Evolutionary conservation across 345 rosid genomes (phyloP).

Genomic region (Dovyalis caffra): DNA sequence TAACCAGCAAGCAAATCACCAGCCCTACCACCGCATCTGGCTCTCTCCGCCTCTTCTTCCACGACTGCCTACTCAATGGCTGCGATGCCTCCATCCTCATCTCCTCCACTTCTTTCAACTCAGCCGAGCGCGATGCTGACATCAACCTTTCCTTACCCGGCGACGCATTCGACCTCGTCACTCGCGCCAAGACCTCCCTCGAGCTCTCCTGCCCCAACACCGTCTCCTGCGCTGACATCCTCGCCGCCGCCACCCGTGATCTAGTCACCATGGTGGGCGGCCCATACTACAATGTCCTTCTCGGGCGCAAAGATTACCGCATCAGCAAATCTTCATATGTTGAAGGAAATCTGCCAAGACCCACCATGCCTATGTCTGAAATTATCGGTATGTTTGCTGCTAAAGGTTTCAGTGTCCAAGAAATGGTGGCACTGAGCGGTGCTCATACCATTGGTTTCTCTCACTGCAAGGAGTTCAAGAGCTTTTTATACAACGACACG

Average conservation of each 20-base stretch:
- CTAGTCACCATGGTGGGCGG: slow-evolving; percentile 43
- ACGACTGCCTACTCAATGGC: slow-evolving; percentile 30
- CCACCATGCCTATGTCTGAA: slow-evolving; percentile 52
- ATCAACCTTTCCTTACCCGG: slow-evolving; percentile 37
- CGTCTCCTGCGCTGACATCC: slow-evolving; percentile 89
- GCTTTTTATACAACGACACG: slow-evolving; percentile 41
- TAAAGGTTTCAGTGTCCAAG: slow-evolving; percentile 63
- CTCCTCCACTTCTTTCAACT: slow-evolving; percentile 34
- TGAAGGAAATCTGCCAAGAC: slow-evolving; percentile 58
- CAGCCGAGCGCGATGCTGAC: slow-evolving; percentile 37
- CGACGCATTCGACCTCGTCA: slow-evolving; percentile 30
- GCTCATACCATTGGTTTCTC: slow-evolving; percentile 95
- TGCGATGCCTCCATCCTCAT: slow-evolving; percentile 34
- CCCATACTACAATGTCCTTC: slow-evolving; percentile 60
- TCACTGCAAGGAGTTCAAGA: slow-evolving; percentile 76
- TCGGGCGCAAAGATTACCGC: slow-evolving; percentile 74
- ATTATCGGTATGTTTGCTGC: slow-evolving; percentile 51
- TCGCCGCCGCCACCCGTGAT: slow-evolving; percentile 77
- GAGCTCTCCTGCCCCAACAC: slow-evolving; percentile 80
- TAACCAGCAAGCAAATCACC: slow-evolving; percentile 33
- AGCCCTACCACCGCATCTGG: slow-evolving; percentile 37
- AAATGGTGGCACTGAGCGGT: slow-evolving; percentile 85
- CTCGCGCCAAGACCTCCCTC: slow-evolving; percentile 74
- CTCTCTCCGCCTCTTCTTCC: slow-evolving; percentile 36
- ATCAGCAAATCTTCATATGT: slow-evolving; percentile 46